A percentile compares a stretch with the other conserved stretches of the same genome.
These are phyloP conservation scores for Hirsutella thompsonii DNA, from an alignment of 2,329 filamentous ascomycete genomes.

Conservation along the genomic window DNA sequence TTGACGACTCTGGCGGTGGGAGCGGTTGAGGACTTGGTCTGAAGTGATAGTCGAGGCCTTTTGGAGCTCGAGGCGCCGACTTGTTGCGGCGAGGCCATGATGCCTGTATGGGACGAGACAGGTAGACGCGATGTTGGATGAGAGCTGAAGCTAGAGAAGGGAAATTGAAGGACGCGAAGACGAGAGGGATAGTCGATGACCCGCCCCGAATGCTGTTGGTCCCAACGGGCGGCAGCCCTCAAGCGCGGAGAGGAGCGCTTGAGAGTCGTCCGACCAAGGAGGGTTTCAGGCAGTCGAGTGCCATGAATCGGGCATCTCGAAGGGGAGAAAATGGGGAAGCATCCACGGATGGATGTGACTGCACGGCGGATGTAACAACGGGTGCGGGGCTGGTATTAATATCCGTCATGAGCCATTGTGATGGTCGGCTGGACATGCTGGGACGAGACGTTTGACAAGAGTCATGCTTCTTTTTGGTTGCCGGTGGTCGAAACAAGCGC, in stretches of 20 bases:
- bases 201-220: no score
- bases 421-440: not conserved
- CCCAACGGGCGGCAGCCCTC: no score
- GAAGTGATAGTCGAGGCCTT: slow-evolving; percentile 43
- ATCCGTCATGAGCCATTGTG: no score
- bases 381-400: slow-evolving; percentile 1
- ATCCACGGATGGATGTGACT: not conserved
- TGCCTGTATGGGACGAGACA: not conserved
- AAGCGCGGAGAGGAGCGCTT: no score
- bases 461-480: not conserved
- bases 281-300: not conserved
- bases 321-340: not conserved
- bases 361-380: not conserved
- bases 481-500: not conserved
- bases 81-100: slow-evolving; percentile 12
- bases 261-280: no score
- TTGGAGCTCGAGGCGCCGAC: slow-evolving; percentile 19
- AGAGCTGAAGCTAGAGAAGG: not conserved
- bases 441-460: not conserved
- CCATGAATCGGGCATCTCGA: not conserved
- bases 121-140: not conserved
- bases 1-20: slow-evolving; percentile 21
- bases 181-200: no score
- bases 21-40: slow-evolving; percentile 33
- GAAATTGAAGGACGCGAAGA: not conserved